A percentile compares a stretch with the other conserved stretches of the same genome.
Conservation (phyloP, 306 rosid genomes). For the Vigna angularis region DNA sequence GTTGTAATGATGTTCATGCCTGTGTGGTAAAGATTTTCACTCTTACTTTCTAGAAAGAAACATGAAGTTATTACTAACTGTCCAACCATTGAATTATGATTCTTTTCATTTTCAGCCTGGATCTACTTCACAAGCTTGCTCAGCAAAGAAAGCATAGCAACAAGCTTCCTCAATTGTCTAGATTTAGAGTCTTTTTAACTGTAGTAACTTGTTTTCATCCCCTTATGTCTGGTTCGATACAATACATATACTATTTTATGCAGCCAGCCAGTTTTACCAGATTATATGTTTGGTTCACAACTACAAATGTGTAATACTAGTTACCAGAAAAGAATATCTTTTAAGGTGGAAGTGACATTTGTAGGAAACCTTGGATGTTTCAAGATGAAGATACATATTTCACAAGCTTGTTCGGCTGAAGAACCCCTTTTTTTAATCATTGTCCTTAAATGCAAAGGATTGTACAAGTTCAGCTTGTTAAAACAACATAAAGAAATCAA, state of each 20-base stretch:
- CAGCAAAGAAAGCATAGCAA: slow-evolving; percentile 6
- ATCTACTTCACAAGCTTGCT: slow-evolving; percentile 57
- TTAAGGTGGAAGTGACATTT: not conserved
- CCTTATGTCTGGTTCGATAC: too few relatives aligned
- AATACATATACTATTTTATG: not conserved
- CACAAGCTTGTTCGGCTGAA: too few relatives aligned
- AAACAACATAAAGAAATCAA: too few relatives aligned
- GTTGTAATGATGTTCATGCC: slow-evolving; percentile 65
- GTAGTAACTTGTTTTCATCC: too few relatives aligned
- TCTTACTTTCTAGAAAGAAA: not conserved
- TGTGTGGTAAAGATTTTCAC: slow-evolving; percentile 55
- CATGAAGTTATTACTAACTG: too few relatives aligned
- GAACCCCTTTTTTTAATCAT: too few relatives aligned
- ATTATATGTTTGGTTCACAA: not conserved
- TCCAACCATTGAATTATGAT: not conserved
- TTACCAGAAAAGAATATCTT: not conserved
- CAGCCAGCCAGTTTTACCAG: not conserved
- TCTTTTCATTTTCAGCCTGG: slow-evolving; percentile 51
- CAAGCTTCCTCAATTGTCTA: not conserved
- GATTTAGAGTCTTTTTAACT: not conserved
- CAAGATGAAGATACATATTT: not conserved
- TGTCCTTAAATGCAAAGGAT: too few relatives aligned
- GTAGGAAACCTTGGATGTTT: not conserved
- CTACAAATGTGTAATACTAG: not conserved
- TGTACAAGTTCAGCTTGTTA: too few relatives aligned